Conservation (phyloP, 768 basidiomycete genomes). For the Hericium erinaceus region DNA sequence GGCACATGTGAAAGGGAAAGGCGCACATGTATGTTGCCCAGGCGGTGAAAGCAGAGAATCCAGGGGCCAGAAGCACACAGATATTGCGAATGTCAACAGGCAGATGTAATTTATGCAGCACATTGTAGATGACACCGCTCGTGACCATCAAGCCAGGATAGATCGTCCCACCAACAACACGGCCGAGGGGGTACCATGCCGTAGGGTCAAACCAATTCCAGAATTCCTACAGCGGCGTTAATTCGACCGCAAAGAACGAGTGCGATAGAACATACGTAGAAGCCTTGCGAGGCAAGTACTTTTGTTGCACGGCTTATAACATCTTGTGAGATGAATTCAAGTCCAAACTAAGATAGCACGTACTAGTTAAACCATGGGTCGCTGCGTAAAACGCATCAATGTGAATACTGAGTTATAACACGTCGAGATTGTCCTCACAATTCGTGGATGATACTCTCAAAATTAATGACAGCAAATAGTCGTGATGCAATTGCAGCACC, state of each 20-base stretch:
- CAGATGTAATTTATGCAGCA: conserved; percentile 79
- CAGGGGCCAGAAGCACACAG: conserved; percentile 94
- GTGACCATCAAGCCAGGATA: conserved; percentile 99
- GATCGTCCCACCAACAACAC: conserved; percentile 96
- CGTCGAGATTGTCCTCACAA: conserved; percentile 52
- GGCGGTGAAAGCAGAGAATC: conserved; percentile 93
- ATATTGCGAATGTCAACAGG: conserved; percentile 97
- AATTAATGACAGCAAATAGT: conserved; percentile 94
- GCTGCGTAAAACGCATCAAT: conserved; percentile 28
- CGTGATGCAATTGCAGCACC: conserved; percentile 92
- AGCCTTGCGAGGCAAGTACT: conserved; percentile 85
- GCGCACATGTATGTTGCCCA: conserved; percentile 89
- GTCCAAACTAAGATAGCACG: conserved; percentile 24
- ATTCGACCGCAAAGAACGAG: not conserved
- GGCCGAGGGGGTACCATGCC: conserved; percentile 98
- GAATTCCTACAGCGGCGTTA: conserved; percentile 57
- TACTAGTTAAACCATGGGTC: conserved; percentile 99
- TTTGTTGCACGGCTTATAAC: conserved; percentile 78
- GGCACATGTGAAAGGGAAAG: not conserved
- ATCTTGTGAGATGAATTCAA: not conserved
- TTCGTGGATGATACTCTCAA: conserved; percentile 99
- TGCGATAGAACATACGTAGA: conserved; percentile 63
- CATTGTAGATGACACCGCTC: conserved; percentile 91
- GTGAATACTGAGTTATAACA: not conserved
- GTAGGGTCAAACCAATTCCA: conserved; percentile 99